Evolutionary conservation across 257 asterid genomes (phyloP).

Genomic region (Jasminum sambac): DNA sequence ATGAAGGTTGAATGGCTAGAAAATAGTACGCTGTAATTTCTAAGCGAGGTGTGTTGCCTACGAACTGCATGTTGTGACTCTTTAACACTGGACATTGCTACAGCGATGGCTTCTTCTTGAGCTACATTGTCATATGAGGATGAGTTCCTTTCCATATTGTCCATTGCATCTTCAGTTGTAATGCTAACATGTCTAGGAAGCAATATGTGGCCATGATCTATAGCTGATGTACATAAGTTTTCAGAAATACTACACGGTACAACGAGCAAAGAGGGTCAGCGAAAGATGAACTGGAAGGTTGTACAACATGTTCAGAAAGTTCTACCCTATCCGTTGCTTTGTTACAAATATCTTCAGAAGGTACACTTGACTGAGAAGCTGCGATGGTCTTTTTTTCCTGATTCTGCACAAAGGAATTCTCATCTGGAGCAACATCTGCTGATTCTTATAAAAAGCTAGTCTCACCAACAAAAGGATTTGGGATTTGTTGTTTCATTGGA

Average conservation of each 20-base stretch:
- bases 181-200: conserved; percentile 17
- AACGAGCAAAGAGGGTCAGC: conserved; percentile 68
- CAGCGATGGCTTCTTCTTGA: conserved; percentile 27
- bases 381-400: conserved; percentile 34
- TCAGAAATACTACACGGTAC: conserved; percentile 82
- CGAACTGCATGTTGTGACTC: conserved; percentile 39
- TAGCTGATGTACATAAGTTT: conserved; percentile 36
- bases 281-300: conserved; percentile 49
- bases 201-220: conserved; percentile 30
- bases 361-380: conserved; percentile 60
- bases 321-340: conserved; percentile 31
- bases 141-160: conserved; percentile 28
- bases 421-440: conserved; percentile 61
- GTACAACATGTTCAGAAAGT: conserved; percentile 55
- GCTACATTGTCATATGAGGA: conserved; percentile 32
- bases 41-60: conserved; percentile 47
- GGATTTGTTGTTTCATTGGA: conserved; percentile 38
- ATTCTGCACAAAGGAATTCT: conserved; percentile 52
- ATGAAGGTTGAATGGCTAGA: conserved; percentile 28
- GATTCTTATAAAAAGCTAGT: conserved; percentile 83
- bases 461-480: conserved; percentile 57
- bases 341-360: conserved; percentile 41
- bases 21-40: conserved; percentile 42
- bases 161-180: conserved; percentile 29
- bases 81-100: conserved; percentile 30